A percentile compares a stretch with the other conserved stretches of the same genome.
Conservation (phyloP, 2,329 filamentous ascomycete genomes). For the Aspergillus texensis region DNA sequence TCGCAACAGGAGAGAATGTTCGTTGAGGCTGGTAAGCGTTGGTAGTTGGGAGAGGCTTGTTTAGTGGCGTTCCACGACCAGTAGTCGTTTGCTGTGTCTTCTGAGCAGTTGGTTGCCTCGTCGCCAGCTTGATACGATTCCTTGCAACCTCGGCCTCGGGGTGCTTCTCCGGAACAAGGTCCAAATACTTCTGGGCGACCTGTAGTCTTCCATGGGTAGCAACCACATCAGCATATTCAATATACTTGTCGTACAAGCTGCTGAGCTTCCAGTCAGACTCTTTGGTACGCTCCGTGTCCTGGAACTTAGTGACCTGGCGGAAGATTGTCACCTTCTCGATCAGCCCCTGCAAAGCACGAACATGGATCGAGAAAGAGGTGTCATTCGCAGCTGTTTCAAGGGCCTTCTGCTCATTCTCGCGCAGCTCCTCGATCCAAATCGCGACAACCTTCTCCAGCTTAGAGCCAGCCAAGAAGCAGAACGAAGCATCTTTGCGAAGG, state of each 20-base stretch:
- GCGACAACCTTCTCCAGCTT: conserved; percentile 96
- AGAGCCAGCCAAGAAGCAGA: conserved; percentile 94
- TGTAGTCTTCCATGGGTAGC: conserved; percentile 85
- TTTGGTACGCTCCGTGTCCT: conserved; percentile 73
- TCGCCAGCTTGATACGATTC: conserved; percentile 82
- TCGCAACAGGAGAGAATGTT: conserved; percentile 32
- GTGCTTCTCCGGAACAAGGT: conserved; percentile 80
- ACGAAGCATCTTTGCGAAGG: conserved; percentile 82
- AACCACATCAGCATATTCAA: conserved; percentile 94
- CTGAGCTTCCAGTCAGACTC: conserved; percentile 85
- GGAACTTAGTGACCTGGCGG: conserved; percentile 88
- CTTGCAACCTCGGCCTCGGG: conserved; percentile 85
- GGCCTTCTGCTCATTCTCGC: conserved; percentile 77
- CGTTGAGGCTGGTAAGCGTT: conserved; percentile 41
- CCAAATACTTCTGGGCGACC: conserved; percentile 87
- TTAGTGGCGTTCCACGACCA: conserved; percentile 42
- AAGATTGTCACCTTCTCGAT: conserved; percentile 99
- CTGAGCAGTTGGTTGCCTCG: conserved; percentile 60
- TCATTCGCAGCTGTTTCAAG: conserved; percentile 70
- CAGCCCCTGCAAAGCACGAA: conserved; percentile 83
- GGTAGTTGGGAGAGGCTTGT: conserved; percentile 43
- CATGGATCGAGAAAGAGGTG: conserved; percentile 89
- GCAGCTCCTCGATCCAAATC: conserved; percentile 90
- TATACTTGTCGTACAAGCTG: conserved; percentile 89
- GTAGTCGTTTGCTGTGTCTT: conserved; percentile 43